These are phyloP conservation scores for Colletotrichum trifolii DNA, from an alignment of 2,329 filamentous ascomycete genomes.

Conservation along the genomic window DNA sequence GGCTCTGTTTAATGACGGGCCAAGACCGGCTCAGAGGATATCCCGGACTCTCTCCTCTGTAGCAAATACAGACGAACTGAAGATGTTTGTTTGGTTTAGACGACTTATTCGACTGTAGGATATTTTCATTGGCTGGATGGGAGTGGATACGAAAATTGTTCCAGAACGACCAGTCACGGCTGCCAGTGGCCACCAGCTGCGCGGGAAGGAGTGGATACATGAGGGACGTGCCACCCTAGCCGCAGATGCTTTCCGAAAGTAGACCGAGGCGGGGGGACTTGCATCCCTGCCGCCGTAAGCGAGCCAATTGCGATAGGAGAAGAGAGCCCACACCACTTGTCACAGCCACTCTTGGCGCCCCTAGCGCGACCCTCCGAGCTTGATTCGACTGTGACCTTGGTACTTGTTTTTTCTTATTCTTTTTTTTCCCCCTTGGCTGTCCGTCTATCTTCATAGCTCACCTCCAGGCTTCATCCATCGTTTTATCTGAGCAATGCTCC, in stretches of 20 bases:
- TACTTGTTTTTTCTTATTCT: slow-evolving; percentile 9
- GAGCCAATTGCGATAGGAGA: slow-evolving; percentile 11
- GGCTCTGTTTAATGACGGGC: background rate
- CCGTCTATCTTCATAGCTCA: background rate
- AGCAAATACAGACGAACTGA: background rate
- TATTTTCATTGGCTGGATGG: background rate
- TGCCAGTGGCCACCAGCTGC: slow-evolving; percentile 12
- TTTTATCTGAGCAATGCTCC: too few relatives aligned
- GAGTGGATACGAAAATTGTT: background rate
- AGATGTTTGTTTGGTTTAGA: background rate
- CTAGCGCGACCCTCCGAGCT: slow-evolving; percentile 24
- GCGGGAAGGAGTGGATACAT: background rate
- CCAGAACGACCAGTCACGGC: slow-evolving; percentile 2
- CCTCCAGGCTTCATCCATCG: too few relatives aligned
- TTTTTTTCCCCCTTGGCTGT: slow-evolving; percentile 2
- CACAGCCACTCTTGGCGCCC: slow-evolving; percentile 31
- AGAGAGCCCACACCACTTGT: background rate
- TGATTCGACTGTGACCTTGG: slow-evolving; percentile 28
- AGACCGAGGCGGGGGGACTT: background rate
- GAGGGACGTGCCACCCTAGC: slow-evolving; percentile 10
- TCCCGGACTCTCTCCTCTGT: background rate
- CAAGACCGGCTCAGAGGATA: background rate
- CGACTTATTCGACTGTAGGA: background rate
- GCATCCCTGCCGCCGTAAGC: background rate
- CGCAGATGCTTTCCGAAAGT: slow-evolving; percentile 8